Base-by-base conservation (phyloP, 805 yeast genomes). In the Wickerhamomyces sydowiorum region DNA sequence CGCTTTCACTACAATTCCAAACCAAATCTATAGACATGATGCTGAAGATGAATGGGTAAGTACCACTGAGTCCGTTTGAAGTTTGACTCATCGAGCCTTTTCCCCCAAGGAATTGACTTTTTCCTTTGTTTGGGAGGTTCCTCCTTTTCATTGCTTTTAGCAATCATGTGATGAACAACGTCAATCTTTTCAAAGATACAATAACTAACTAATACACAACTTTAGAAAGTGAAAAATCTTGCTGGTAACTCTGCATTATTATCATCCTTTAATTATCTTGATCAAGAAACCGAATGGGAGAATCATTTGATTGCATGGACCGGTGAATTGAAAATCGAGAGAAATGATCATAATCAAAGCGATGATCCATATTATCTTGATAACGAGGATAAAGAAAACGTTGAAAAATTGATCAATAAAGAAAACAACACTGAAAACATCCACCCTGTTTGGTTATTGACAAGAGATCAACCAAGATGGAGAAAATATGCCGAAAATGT, bases 251-350 rank as follows among this genome's bases (percentile, higher is more conserved):
- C 93, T 9, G 95, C 97, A 0, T 65, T 91, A 29, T 82, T 84
- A 54, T 80, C 96, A 4, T 79, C 95, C 15, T 75, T 86, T 46
- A 72, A 75, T 45, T 81, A 76, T 55, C 65, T 89, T 40, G 71
- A 69, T 39, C 75, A 75, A 43, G 77, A 79, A 36, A 75, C 90
- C 0, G 75, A 80, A 19, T 91, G 96, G 93, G 95, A 89, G 47
- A 82, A 90, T 36, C 86, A 88, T 50, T 65, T 87, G 39, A 80
- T 93, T 39, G 97, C 88, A 1, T 93, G 99, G 99, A 86, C 97
- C 0, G 99, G 99, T 36, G 98, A 89, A 61, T 69, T 93, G 46
- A 48, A 44, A 31, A 51, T 50, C 32, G 37, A 46, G 21, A 47
- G 30, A n/a, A 28, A 15, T 14, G 30, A 28, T n/a, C 5, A 46